Evolutionary conservation across 2,329 filamentous ascomycete genomes (phyloP), one percentile per base, ranked within the genome.

Genomic region (Aspergillus phoenicis): DNA sequence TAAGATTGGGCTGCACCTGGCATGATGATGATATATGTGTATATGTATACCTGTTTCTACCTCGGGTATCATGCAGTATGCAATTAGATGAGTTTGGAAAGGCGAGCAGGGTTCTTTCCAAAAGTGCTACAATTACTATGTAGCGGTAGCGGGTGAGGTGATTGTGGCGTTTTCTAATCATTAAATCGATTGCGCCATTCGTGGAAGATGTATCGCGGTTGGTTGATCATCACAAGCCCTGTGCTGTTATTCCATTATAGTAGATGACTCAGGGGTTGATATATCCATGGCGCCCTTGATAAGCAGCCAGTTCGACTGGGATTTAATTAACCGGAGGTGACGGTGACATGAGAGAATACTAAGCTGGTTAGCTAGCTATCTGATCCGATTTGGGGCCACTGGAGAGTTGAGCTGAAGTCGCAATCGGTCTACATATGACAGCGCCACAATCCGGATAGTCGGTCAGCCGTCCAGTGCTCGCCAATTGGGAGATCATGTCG

Each of bases 251-350:
- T 13, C 20, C 41, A 45, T 45, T 45, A 10, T 6, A 5, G 11
- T 24, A 15, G 4, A 45, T 45, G 41, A 45, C 41, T 45, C 41
- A 45, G 41, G 17, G 41, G 41, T 36, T 6, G 5, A 36, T 36
- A 45, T 13, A 22, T 17, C 10, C 41, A 22, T 45, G 28, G 28
- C 17, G 8, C 28, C 10, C 10, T n/a, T 10, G 17, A 20, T 33
- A 51, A 28, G 15, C 30, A 10, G 13, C 20, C 33, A 36, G 33
- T 11, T 36, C n/a, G 26, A 51, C 47, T 33, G 26, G 47, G 47
- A 33, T 51, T 51, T 6, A 55, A 26, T 41, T 55, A 45, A 17
- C 52, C 52, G 52, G 52, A 55, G 36, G 52, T 11, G 28, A 51
- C 47, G 28, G 28, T 51, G 47, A 17, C 47, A 51, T 51, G 47